A percentile compares a stretch with the other conserved stretches of the same genome.
Evolutionary conservation across 306 rosid species (phyloP).

Genomic region (Canavalia gladiata): DNA sequence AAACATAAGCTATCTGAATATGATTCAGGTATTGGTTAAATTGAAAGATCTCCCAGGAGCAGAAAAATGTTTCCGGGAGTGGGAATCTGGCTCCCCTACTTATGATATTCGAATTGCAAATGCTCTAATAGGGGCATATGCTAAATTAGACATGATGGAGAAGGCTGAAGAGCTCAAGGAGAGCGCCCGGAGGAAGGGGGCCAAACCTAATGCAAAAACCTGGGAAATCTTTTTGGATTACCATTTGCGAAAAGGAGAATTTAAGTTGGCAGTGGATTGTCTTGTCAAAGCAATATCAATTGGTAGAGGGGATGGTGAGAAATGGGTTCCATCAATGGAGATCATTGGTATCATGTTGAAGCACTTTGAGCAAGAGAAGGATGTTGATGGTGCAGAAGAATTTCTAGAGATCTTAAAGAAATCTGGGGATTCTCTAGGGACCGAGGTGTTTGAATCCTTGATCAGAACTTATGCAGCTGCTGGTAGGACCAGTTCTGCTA

Average conservation of each 20-base stretch:
- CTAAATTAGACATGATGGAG: conserved; percentile 67
- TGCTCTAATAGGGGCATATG: conserved; percentile 73
- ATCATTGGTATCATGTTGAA: conserved; percentile 61
- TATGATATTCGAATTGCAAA: conserved; percentile 86
- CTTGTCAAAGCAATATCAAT: conserved; percentile 69
- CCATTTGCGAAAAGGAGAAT: conserved; percentile 68
- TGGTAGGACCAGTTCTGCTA: conserved; percentile 66
- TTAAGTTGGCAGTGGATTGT: conserved; percentile 68
- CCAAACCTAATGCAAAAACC: conserved; percentile 82
- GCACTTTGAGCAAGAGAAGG: conserved; percentile 78
- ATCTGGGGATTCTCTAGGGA: conserved; percentile 59
- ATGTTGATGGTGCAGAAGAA: conserved; percentile 88
- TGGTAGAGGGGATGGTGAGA: conserved; percentile 77
- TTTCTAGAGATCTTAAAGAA: conserved; percentile 76
- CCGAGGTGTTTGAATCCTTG: conserved; percentile 77
- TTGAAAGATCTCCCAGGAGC: conserved; percentile 92
- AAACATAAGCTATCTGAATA: conserved; percentile 85
- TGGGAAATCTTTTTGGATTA: conserved; percentile 79
- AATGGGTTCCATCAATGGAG: conserved; percentile 70
- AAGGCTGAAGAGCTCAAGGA: conserved; percentile 80
- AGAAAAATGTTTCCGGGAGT: conserved; percentile 83
- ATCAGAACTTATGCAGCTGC: conserved; percentile 85
- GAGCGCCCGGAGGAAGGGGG: conserved; percentile 72
- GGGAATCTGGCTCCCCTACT: conserved; percentile 72
- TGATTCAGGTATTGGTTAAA: conserved; percentile 79